Conservation (phyloP, 75 land plant species). For the Selaginella moellendorffii region DNA sequence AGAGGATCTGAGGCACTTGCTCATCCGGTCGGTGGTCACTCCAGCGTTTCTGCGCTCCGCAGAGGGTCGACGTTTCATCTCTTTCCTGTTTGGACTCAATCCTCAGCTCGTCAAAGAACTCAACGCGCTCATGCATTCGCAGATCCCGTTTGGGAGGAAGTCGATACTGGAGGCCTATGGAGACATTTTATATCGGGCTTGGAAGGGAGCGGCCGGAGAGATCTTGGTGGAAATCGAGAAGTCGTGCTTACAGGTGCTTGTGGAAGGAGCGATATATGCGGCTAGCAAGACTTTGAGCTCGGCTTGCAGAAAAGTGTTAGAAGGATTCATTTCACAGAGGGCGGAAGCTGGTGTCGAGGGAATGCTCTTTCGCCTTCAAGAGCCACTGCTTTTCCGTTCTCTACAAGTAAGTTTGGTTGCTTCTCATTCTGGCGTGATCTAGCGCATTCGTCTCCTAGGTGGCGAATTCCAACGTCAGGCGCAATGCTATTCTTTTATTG, state of each 20-base stretch:
- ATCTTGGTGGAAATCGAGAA: conserved; percentile 36
- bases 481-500: conserved; percentile 66
- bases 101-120: conserved; percentile 44
- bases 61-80: conserved; percentile 52
- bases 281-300: conserved; percentile 27
- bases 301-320: conserved; percentile 51
- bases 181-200: conserved; percentile 52
- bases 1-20: conserved; percentile 52
- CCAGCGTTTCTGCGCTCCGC: conserved; percentile 50
- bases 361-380: conserved; percentile 52
- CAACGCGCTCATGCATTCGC: conserved; percentile 44
- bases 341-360: conserved; percentile 59
- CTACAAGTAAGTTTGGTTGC: conserved; percentile 39
- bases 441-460: conserved; percentile 30
- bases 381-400: conserved; percentile 74
- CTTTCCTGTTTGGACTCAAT: conserved; percentile 45
- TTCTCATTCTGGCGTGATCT: background rate
- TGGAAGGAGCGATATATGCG: conserved; percentile 69
- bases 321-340: conserved; percentile 45
- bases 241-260: conserved; percentile 40
- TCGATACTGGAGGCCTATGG: conserved; percentile 66
- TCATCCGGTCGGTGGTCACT: conserved; percentile 44
- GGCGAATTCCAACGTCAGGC: conserved; percentile 83
- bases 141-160: conserved; percentile 69
- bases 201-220: conserved; percentile 36